Percentiles rank a stretch among this genome's conserved stretches.
Evolutionary conservation across 2,329 filamentous ascomycete species (phyloP).

Genomic region (Ophiostoma montium): DNA sequence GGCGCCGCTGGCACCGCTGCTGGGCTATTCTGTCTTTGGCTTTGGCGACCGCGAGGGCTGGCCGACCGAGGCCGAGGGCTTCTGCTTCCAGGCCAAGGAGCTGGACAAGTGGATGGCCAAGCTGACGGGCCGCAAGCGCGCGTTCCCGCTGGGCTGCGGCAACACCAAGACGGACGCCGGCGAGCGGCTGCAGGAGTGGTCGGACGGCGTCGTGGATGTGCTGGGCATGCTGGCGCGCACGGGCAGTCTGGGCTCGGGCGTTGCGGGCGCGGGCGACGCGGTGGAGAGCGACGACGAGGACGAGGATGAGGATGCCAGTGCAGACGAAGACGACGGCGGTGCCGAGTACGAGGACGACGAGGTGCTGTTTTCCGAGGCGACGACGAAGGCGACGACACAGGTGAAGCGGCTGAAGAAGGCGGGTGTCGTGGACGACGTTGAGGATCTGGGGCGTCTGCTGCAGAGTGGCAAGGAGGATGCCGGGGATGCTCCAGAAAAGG

Average conservation of each 20-base stretch:
- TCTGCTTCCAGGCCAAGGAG: conserved; percentile 82
- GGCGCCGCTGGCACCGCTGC: conserved; percentile 56
- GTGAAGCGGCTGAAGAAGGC: conserved; percentile 28
- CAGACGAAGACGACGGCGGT: conserved; percentile 47
- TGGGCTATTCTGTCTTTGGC: conserved; percentile 88
- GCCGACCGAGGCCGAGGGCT: conserved; percentile 81
- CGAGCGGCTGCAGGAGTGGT: conserved; percentile 62
- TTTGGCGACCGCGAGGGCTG: conserved; percentile 85
- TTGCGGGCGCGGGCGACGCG: conserved; percentile 68
- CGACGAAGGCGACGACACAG: conserved; percentile 23
- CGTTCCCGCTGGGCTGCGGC: conserved; percentile 77
- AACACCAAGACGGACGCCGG: conserved; percentile 61
- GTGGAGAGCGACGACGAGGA: conserved; percentile 74
- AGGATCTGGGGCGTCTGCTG: conserved; percentile 63
- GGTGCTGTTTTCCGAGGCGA: conserved; percentile 32
- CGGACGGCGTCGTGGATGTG: conserved; percentile 55
- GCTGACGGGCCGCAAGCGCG: conserved; percentile 70
- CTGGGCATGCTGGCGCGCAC: conserved; percentile 49
- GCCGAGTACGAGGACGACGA: conserved; percentile 35
- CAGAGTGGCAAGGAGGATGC: conserved; percentile 29
- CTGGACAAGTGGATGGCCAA: conserved; percentile 97
- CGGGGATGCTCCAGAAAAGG: conserved; percentile 11
- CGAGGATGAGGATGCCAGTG: conserved; percentile 36
- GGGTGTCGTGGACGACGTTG: conserved; percentile 57
- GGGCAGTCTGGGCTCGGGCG: conserved; percentile 46